Conservation (phyloP, 306 rosid genomes). For the Prunus kanzakura region DNA sequence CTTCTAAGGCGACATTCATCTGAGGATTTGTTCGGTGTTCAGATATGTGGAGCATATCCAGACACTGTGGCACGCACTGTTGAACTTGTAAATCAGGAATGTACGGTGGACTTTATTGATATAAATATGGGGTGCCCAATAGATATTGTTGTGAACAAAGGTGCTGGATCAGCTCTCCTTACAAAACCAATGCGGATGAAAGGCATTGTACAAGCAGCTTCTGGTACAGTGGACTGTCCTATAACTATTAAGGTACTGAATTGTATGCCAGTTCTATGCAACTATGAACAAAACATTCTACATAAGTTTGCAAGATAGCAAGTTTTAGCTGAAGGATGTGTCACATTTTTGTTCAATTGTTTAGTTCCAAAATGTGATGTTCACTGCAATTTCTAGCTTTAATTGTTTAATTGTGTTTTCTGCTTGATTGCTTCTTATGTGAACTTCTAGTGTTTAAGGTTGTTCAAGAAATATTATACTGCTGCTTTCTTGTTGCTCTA, state of each 20-base stretch:
- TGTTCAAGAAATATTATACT: slow-evolving; percentile 10
- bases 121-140: slow-evolving; percentile 98
- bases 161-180: slow-evolving; percentile 97
- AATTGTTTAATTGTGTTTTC: neutral
- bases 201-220: slow-evolving; percentile 66
- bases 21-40: slow-evolving; percentile 91
- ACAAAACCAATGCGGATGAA: slow-evolving; percentile 88
- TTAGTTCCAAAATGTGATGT: neutral
- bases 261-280: neutral
- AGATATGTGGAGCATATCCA: slow-evolving; percentile 85
- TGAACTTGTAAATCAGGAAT: slow-evolving; percentile 81
- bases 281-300: neutral
- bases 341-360: slow-evolving; percentile 3
- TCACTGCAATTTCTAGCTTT: neutral
- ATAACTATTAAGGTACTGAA: slow-evolving; percentile 65
- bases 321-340: neutral
- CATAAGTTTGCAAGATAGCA: slow-evolving; percentile 14
- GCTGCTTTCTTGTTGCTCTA: slow-evolving; percentile 28
- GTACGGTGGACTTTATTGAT: slow-evolving; percentile 81
- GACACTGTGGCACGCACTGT: slow-evolving; percentile 68
- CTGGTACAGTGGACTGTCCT: slow-evolving; percentile 61
- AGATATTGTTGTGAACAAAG: slow-evolving; percentile 86
- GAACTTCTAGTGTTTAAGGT: slow-evolving; percentile 1
- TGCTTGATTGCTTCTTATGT: neutral
- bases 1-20: slow-evolving; percentile 80